A percentile compares a stretch with the other conserved stretches of the same genome.
Conservation (phyloP, 2,329 filamentous ascomycete genomes). For the Davidsoniella australis region DNA sequence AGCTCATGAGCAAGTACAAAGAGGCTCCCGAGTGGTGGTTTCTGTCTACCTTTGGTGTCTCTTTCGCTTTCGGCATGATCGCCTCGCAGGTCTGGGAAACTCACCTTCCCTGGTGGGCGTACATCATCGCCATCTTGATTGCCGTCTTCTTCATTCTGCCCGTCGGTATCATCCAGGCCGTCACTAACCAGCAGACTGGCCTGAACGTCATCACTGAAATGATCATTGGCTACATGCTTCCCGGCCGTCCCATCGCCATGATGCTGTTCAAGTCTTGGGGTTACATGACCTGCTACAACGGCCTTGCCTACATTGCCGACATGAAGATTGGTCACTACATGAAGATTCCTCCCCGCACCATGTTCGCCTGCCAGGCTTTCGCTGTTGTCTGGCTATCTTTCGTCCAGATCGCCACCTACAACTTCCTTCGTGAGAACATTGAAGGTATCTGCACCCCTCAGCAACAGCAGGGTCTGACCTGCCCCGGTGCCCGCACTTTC, state of each 20-base stretch:
- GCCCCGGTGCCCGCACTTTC: conserved; percentile 40
- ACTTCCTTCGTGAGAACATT: conserved; percentile 30
- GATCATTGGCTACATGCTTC: conserved; percentile 31
- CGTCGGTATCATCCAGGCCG: conserved; percentile 28
- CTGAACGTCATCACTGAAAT: conserved; percentile 33
- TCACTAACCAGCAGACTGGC: conserved; percentile 31
- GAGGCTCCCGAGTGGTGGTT: conserved; percentile 44
- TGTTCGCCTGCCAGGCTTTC: conserved; percentile 29
- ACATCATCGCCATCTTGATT: conserved; percentile 24
- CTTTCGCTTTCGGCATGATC: conserved; percentile 31
- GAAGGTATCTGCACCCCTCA: conserved; percentile 31
- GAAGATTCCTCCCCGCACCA: conserved; percentile 33
- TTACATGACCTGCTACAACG: conserved; percentile 30
- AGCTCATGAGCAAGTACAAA: conserved; percentile 39
- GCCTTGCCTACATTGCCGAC: conserved; percentile 29
- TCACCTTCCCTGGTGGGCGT: conserved; percentile 28
- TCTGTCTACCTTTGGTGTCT: conserved; percentile 25
- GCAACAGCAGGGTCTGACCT: conserved; percentile 35
- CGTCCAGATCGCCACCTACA: conserved; percentile 23
- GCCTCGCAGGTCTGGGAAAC: conserved; percentile 22
- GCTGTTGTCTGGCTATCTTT: conserved; percentile 25
- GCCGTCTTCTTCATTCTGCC: conserved; percentile 26
- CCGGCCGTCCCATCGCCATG: conserved; percentile 30
- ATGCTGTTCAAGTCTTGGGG: conserved; percentile 33
- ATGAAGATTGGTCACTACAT: conserved; percentile 37